phyloP scores from a whole-genome alignment of 192 early-diverging fungal genomes.

The Neocallimastix lanati region DNA sequence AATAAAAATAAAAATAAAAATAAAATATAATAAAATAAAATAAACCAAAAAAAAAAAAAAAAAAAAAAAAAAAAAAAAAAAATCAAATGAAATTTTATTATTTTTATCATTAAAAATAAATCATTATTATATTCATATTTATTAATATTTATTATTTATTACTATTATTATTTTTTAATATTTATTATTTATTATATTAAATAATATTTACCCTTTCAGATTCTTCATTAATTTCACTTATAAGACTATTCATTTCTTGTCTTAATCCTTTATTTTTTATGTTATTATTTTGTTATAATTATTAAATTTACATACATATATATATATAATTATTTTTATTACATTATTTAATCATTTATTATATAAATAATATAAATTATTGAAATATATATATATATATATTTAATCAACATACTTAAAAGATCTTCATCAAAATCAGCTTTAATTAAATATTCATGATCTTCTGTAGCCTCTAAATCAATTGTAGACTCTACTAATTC shows the following conservation, averaged over 20 bases:
- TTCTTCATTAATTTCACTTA: constrained; percentile 39
- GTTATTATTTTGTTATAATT: too few relatives aligned
- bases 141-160: too few relatives aligned
- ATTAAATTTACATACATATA: too few relatives aligned
- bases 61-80: neutral
- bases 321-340: too few relatives aligned
- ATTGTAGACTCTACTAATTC: constrained; percentile 78
- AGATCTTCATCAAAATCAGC: constrained; percentile 61
- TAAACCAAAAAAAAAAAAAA: neutral
- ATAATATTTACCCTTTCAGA: constrained; percentile 22
- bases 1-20: neutral
- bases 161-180: too few relatives aligned
- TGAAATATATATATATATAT: too few relatives aligned
- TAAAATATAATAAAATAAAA: neutral
- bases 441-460: constrained; percentile 75
- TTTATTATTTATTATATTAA: too few relatives aligned
- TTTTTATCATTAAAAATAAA: too few relatives aligned
- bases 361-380: too few relatives aligned
- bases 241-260: constrained; percentile 23
- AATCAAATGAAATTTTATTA: too few relatives aligned
- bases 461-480: constrained; percentile 64
- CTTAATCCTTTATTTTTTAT: constrained; percentile 9
- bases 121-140: too few relatives aligned
- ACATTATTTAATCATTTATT: too few relatives aligned
- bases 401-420: constrained; percentile 24